Evolutionary conservation across 176 grass and related monocot genomes (phyloP).

Genomic region (Cenchrus americanus): DNA sequence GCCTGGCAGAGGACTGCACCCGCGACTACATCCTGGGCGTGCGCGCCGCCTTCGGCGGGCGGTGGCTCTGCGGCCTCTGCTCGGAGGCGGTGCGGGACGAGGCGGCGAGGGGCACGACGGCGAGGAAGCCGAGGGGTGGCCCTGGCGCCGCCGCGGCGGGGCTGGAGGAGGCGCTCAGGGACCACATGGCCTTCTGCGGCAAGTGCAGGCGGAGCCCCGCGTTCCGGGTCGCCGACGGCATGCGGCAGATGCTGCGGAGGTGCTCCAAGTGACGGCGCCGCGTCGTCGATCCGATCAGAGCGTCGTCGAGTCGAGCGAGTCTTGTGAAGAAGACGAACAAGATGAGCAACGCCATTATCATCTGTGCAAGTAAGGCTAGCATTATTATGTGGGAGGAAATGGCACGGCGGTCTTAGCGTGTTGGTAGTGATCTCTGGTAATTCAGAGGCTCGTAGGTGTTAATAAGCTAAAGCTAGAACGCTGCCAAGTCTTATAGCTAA

Average conservation of each 20-base stretch:
- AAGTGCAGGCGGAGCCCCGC: slow-evolving; percentile 72
- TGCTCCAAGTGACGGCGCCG: slow-evolving; percentile 18
- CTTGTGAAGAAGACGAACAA: not conserved
- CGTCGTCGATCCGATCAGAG: not conserved
- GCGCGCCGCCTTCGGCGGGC: slow-evolving; percentile 68
- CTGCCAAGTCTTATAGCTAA: not conserved
- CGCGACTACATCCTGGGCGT: slow-evolving; percentile 67
- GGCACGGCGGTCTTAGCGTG: not conserved
- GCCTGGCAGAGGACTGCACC: slow-evolving; percentile 85
- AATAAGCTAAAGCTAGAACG: slow-evolving; percentile 14
- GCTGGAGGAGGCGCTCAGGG: slow-evolving; percentile 64
- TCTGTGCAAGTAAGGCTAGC: not conserved
- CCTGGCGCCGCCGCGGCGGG: not conserved
- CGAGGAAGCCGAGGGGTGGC: slow-evolving; percentile 23
- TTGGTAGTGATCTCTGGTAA: not conserved
- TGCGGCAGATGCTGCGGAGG: slow-evolving; percentile 70
- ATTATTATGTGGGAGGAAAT: not conserved
- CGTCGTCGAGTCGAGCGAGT: not conserved
- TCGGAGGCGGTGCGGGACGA: slow-evolving; percentile 83
- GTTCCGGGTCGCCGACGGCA: slow-evolving; percentile 74
- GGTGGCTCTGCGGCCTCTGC: slow-evolving; percentile 97
- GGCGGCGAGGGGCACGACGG: slow-evolving; percentile 27
- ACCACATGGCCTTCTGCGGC: slow-evolving; percentile 76
- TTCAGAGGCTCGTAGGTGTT: slow-evolving; percentile 1
- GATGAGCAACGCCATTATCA: not conserved